Evolutionary conservation across 805 yeast species (phyloP).

Genomic region (Priceomyces carsonii): DNA sequence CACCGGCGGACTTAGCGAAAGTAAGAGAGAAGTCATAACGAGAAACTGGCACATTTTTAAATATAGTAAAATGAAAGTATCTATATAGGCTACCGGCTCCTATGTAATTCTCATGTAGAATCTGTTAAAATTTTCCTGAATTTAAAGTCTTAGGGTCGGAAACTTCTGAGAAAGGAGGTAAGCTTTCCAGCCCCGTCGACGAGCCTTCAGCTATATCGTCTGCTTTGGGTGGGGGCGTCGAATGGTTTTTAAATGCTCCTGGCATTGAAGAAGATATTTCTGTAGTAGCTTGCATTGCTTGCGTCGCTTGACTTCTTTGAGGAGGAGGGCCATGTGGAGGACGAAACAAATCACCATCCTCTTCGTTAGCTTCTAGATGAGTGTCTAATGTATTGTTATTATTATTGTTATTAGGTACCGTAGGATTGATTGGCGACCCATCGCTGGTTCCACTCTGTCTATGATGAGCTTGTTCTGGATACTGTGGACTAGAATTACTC

Average conservation of each 20-base stretch:
- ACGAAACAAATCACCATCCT: constrained; percentile 13
- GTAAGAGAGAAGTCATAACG: not conserved
- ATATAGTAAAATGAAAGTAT: not conserved
- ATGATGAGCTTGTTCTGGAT: constrained; percentile 23
- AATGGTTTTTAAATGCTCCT: constrained; percentile 1
- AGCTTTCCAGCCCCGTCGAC: constrained; percentile 4
- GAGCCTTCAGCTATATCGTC: constrained; percentile 3
- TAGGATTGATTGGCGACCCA: constrained; percentile 16
- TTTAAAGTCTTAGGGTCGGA: constrained; percentile 1
- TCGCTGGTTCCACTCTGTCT: constrained; percentile 15
- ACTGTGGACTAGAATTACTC: constrained; percentile 12
- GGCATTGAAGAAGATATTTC: not conserved
- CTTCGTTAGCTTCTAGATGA: constrained; percentile 8
- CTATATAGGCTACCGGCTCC: not conserved
- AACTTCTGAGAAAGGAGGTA: constrained; percentile 1
- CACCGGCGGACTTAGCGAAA: not conserved
- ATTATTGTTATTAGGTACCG: constrained; percentile 4
- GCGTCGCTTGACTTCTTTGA: not conserved
- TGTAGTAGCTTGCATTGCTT: not conserved
- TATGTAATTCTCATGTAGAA: not conserved
- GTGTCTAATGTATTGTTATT: not conserved
- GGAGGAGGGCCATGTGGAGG: constrained; percentile 13
- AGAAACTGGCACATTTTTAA: not conserved
- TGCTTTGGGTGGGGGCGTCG: constrained; percentile 1
- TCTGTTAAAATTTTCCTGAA: not conserved